phyloP scores from a whole-genome alignment of 805 yeast species.

The Tanozyma kutaoensis region DNA sequence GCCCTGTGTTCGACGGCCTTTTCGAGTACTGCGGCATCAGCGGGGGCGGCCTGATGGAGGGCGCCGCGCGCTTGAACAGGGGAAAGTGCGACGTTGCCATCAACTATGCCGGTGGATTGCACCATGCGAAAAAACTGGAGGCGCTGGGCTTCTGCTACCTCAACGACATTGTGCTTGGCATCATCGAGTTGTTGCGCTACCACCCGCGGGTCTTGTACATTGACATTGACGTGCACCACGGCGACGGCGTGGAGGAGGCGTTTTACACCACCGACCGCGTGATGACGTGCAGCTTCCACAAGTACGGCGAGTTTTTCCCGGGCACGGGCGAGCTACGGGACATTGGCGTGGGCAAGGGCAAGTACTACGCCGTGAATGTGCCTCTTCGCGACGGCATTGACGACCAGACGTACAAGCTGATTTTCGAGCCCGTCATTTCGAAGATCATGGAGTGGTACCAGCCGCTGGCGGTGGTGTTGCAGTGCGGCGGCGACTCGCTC shows the following conservation, averaged over 20 bases:
- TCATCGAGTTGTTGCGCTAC: constrained; percentile 69
- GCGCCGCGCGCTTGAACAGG: constrained; percentile 68
- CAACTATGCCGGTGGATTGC: constrained; percentile 94
- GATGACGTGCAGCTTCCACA: constrained; percentile 93
- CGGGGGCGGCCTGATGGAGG: constrained; percentile 87
- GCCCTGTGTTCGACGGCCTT: constrained; percentile 72
- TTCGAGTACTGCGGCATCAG: constrained; percentile 67
- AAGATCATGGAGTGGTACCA: constrained; percentile 75
- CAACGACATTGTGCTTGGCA: constrained; percentile 86
- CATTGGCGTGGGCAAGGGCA: constrained; percentile 74
- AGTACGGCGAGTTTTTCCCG: constrained; percentile 88
- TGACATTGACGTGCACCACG: constrained; percentile 93
- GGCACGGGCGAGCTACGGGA: constrained; percentile 85
- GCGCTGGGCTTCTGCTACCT: constrained; percentile 94
- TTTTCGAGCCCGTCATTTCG: constrained; percentile 80
- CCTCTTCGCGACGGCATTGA: constrained; percentile 91
- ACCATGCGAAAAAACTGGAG: constrained; percentile 90
- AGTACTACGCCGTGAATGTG: constrained; percentile 72
- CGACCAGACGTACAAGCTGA: constrained; percentile 72
- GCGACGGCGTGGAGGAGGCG: constrained; percentile 97
- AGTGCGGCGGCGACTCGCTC: constrained; percentile 96
- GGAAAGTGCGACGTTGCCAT: constrained; percentile 87
- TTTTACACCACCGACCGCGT: constrained; percentile 90
- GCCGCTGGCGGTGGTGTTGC: constrained; percentile 93
- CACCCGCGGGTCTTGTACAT: constrained; percentile 90